Evolutionary conservation across 129 eudicot species (phyloP).

Genomic region (Glebionis coronaria): DNA sequence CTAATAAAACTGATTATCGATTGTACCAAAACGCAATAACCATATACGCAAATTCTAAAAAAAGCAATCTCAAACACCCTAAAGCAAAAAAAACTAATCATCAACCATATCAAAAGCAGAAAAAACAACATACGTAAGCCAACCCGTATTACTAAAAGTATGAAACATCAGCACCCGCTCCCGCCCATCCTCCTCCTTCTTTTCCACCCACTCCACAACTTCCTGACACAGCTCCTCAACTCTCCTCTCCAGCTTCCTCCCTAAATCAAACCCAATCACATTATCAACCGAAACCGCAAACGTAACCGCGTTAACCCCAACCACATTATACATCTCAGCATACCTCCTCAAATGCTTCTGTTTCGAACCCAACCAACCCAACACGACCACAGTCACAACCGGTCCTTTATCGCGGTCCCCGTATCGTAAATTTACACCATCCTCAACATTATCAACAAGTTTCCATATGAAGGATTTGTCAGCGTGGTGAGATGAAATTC

Average conservation of each 20-base stretch:
- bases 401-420: conserved; percentile 24
- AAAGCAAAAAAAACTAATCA: background rate
- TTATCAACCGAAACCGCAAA: conserved; percentile 64
- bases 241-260: conserved; percentile 53
- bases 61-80: too few species aligned
- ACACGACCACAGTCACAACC: conserved; percentile 59
- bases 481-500: background rate
- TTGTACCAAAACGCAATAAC: too few species aligned
- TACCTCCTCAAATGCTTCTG: conserved; percentile 79
- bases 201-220: conserved; percentile 58
- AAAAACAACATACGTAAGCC: conserved; percentile 76
- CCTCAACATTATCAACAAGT: conserved; percentile 10
- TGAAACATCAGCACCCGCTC: conserved; percentile 76
- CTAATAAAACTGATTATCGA: too few species aligned
- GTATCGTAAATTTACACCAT: conserved; percentile 8
- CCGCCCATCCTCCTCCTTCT: conserved; percentile 46
- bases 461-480: conserved; percentile 39
- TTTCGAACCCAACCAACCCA: conserved; percentile 88
- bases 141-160: conserved; percentile 92
- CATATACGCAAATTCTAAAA: too few species aligned
- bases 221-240: conserved; percentile 42
- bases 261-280: conserved; percentile 72
- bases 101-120: background rate
- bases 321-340: conserved; percentile 61
- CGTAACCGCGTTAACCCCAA: conserved; percentile 59